These are phyloP conservation scores for Populus davidiana DNA, from an alignment of 345 rosid genomes.

Conservation along the genomic window DNA sequence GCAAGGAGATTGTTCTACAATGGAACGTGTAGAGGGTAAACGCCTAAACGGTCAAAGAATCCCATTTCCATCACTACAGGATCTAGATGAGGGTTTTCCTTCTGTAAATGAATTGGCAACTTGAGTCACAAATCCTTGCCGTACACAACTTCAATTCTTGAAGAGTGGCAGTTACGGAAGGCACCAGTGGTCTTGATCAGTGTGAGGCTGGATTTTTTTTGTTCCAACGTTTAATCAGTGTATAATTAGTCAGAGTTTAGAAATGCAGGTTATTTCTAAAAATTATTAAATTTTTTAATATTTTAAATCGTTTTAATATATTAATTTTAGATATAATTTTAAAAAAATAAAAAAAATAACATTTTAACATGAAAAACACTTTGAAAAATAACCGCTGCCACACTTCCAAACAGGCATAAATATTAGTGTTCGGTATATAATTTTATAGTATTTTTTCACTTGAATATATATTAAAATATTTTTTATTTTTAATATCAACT, in stretches of 20 bases:
- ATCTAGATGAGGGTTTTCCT: neutral
- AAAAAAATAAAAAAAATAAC: no score
- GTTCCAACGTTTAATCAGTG: neutral
- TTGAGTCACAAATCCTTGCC: constrained; percentile 16
- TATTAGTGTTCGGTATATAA: no score
- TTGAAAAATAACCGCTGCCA: rapidly evolving
- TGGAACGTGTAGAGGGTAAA: constrained; percentile 14
- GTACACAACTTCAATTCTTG: constrained; percentile 24
- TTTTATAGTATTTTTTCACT: no score
- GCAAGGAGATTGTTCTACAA: neutral
- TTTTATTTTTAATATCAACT: no score
- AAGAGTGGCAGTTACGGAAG: constrained; percentile 8
- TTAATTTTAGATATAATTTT: no score
- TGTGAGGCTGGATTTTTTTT: neutral
- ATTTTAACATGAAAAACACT: no score
- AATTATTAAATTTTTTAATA: no score
- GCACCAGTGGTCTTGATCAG: constrained; percentile 3
- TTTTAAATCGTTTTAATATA: no score
- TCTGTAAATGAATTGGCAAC: neutral
- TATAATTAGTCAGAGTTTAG: no score
- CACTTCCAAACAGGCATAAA: rapidly evolving
- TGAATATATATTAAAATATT: no score
- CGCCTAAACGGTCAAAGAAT: neutral
- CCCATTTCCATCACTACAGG: neutral
- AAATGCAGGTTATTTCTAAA: no score